Evolutionary conservation across 768 basidiomycete species (phyloP).

Genomic region (Tephrocybe sp.): DNA sequence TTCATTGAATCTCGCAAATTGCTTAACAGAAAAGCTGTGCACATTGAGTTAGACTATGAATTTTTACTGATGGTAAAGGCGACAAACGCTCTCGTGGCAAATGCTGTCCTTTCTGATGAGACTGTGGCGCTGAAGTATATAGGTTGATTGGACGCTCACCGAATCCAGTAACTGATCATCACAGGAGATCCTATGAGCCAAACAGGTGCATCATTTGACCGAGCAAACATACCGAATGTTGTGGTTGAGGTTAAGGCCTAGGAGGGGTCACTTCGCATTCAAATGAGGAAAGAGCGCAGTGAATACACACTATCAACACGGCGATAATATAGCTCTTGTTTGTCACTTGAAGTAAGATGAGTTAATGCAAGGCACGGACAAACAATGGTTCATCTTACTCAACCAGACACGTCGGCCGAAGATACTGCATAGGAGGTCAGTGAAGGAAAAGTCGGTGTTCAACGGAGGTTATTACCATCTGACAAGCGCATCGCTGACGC

Average conservation of each 20-base stretch:
- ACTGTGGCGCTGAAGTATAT: neutral
- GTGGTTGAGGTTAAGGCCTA: conserved; percentile 14
- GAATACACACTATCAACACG: conserved; percentile 16
- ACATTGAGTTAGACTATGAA: neutral
- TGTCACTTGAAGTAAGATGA: conserved; percentile 15
- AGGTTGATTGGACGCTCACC: conserved; percentile 8
- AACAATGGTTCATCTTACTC: conserved; percentile 13
- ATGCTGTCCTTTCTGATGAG: conserved; percentile 17
- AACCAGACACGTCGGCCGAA: conserved; percentile 28
- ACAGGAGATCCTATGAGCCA: neutral
- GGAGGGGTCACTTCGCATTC: too few relatives aligned
- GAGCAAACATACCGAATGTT: conserved; percentile 17
- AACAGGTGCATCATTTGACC: neutral
- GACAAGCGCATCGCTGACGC: conserved; percentile 29
- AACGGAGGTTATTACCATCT: conserved; percentile 24
- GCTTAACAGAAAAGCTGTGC: conserved; percentile 22
- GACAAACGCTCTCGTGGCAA: conserved; percentile 29
- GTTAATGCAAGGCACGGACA: neutral
- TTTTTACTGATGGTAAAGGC: neutral
- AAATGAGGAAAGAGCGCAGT: too few relatives aligned
- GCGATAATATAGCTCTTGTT: conserved; percentile 17
- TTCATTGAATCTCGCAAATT: conserved; percentile 24
- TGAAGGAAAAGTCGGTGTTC: neutral
- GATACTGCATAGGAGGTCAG: conserved; percentile 14
- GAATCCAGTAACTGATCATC: conserved; percentile 16